Evolutionary conservation across 192 early-diverging fungal species (phyloP), one percentile per base, ranked within the genome.

Genomic region (Cetraspora pellucida): DNA sequence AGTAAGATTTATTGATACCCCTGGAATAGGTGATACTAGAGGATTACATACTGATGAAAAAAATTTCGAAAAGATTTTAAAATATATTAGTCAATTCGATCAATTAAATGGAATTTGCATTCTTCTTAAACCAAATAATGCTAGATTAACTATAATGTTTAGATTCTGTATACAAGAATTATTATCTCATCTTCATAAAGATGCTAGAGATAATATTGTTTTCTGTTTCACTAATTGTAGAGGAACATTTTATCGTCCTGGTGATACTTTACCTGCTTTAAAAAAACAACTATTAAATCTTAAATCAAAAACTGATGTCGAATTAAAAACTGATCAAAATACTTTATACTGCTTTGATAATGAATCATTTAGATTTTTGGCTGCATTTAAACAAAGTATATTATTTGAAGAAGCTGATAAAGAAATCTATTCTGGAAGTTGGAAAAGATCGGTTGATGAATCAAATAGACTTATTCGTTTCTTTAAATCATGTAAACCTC

Each of bases 281-380:
- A 75, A 60, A 52, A 71, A 75, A 50, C 57, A 77, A 27, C 46
- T 80, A 3, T 27, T 30, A 0, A 64, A 78, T 1, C 69, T 81
- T 50, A 31, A 68, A 30, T n/a, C n/a, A n/a, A 4, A 78, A 65
- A 52, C 10, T 47, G 57, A 44, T 44, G 25, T 81, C 43, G 67
- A n/a, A 16, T 75, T 81, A 43, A 58, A 27, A 14, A 57, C 67
- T 10, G 30, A 52, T 16, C 0, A 44, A 2, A 31, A 67, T 61
- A 81, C 49, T 1, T 52, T 78, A 16, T 81, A 73, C 46, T 77
- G 46, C 64, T 74, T 81, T 25, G 80, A 81, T 57, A 81, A 81
- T 45, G 77, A 81, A 68, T 11, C 80, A 10, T 77, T 81, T 67
- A 75, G 80, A 58, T 73, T 81, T 75, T 47, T 68, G 19, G 80